These are phyloP conservation scores for Podila horticola DNA, from an alignment of 192 early-diverging fungal genomes.

Conservation along the genomic window DNA sequence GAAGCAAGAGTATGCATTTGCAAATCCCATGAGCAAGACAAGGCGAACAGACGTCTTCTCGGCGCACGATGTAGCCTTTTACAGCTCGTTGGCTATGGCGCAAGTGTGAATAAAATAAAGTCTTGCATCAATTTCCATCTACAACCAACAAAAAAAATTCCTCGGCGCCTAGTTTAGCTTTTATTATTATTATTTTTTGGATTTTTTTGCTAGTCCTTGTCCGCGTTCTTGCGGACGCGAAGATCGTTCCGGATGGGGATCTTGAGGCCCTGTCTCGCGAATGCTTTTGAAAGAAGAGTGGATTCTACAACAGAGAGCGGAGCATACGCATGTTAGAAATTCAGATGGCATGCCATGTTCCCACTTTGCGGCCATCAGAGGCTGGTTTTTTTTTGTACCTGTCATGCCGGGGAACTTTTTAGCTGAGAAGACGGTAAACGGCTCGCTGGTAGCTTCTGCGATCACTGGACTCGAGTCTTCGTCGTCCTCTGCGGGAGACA, in stretches of 20 bases:
- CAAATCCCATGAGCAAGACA: no score
- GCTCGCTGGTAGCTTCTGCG: constrained; percentile 66
- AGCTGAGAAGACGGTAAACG: constrained; percentile 82
- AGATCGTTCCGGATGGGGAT: constrained; percentile 81
- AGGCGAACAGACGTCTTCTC: no score
- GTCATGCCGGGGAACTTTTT: constrained; percentile 90
- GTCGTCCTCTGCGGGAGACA: background rate
- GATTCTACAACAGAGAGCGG: constrained; percentile 66
- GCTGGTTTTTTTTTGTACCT: constrained; percentile 55
- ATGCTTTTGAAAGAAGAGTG: constrained; percentile 75
- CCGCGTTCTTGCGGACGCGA: constrained; percentile 36
- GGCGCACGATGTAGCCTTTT: no score
- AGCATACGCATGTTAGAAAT: constrained; percentile 6
- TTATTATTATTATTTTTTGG: background rate
- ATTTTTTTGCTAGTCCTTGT: constrained; percentile 1
- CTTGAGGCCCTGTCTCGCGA: constrained; percentile 84
- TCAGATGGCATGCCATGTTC: background rate
- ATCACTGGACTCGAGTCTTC: constrained; percentile 64
- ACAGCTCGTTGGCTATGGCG: no score
- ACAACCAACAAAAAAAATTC: no score
- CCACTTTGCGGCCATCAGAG: background rate
- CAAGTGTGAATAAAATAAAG: no score
- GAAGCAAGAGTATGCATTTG: background rate
- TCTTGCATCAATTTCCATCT: no score
- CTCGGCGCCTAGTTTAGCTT: no score